phyloP scores from a whole-genome alignment of 768 basidiomycete genomes.

The Albatrellus ellisii region DNA sequence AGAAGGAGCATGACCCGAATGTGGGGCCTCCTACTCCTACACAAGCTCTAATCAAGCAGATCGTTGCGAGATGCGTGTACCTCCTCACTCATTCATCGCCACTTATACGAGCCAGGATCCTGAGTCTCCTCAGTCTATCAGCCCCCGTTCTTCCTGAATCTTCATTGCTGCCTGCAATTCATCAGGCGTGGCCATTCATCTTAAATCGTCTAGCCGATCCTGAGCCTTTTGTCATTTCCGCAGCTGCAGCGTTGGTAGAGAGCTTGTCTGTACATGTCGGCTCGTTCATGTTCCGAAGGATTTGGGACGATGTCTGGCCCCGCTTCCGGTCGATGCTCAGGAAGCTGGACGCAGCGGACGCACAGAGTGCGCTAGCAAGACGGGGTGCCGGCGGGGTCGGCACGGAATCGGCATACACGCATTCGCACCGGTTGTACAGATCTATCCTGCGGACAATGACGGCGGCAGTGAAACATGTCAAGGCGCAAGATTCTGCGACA shows the following conservation, averaged over 20 bases:
- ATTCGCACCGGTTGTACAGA: conserved; percentile 70
- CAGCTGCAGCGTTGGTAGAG: conserved; percentile 65
- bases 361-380: conserved; percentile 50
- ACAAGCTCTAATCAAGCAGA: conserved; percentile 70
- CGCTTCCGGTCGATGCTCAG: conserved; percentile 50
- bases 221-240: conserved; percentile 70
- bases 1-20: conserved; percentile 16
- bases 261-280: conserved; percentile 58
- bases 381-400: conserved; percentile 34
- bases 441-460: conserved; percentile 66
- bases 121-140: conserved; percentile 60
- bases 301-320: conserved; percentile 95
- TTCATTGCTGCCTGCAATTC: conserved; percentile 71
- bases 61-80: conserved; percentile 75
- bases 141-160: conserved; percentile 61
- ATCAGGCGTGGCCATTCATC: conserved; percentile 91
- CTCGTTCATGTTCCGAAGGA: conserved; percentile 69
- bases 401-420: conserved; percentile 62
- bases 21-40: conserved; percentile 43
- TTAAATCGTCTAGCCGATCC: conserved; percentile 66
- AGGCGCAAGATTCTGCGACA: conserved; percentile 49
- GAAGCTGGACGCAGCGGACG: conserved; percentile 49
- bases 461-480: conserved; percentile 50
- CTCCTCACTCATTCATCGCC: conserved; percentile 89
- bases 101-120: conserved; percentile 72